Conservation (phyloP, 2,329 filamentous ascomycete species). For the Proliferodiscus dingleyae region DNA sequence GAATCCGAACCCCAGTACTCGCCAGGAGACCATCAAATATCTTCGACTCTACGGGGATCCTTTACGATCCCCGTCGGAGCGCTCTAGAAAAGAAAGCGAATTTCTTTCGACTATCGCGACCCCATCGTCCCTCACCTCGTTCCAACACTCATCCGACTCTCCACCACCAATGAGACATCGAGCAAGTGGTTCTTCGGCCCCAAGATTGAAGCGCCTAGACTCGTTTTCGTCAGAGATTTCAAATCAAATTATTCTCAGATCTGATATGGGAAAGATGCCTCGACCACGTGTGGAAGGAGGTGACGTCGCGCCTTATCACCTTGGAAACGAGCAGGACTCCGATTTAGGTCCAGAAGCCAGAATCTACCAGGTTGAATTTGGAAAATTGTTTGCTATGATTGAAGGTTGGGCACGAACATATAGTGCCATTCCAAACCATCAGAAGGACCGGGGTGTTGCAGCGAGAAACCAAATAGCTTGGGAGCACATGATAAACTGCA, state of each 20-base stretch:
- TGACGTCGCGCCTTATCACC: neutral
- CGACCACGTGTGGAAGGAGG: too few species aligned
- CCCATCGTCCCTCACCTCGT: neutral
- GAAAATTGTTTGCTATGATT: constrained; percentile 16
- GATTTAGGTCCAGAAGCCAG: constrained; percentile 3
- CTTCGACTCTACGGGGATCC: constrained; percentile 11
- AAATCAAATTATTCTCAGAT: too few species aligned
- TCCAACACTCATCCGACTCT: neutral
- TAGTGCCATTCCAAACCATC: constrained; percentile 17
- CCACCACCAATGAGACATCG: too few species aligned
- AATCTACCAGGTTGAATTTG: constrained; percentile 13
- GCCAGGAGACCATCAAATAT: constrained; percentile 9
- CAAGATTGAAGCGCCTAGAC: too few species aligned
- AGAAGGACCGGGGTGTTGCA: constrained; percentile 20
- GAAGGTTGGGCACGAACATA: constrained; percentile 30
- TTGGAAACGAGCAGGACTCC: neutral
- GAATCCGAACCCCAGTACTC: constrained; percentile 13
- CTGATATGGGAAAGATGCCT: too few species aligned
- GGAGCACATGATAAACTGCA: constrained; percentile 35
- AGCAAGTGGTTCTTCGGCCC: too few species aligned
- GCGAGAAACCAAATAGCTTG: constrained; percentile 29
- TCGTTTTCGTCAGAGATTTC: too few species aligned
- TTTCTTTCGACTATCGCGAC: neutral
- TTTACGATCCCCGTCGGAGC: constrained; percentile 16
- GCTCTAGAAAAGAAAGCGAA: neutral